Percentiles rank a stretch among this genome's conserved stretches.
Evolutionary conservation across 305 asterid genomes (phyloP).

Genomic region (Fraxinus sp.): DNA sequence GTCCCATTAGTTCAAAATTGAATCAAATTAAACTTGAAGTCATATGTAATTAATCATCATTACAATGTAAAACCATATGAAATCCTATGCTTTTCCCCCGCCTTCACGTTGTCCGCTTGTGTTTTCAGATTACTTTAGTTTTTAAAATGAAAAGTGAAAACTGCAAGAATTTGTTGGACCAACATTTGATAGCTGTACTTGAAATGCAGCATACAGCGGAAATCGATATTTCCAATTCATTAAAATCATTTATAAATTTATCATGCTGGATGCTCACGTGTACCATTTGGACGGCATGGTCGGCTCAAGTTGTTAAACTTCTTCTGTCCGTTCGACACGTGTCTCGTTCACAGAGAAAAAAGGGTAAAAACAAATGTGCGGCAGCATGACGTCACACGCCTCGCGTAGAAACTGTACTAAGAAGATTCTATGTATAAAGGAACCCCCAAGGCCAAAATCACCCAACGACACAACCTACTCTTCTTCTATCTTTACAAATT

Average conservation of each 20-base stretch:
- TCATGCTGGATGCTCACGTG: constrained; percentile 20
- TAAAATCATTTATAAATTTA: neutral
- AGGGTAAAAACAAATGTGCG: neutral
- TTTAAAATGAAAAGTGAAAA: neutral
- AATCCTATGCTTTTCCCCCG: neutral
- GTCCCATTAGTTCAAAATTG: neutral
- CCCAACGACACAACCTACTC: neutral
- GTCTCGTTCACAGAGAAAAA: constrained; percentile 23
- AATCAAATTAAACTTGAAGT: neutral
- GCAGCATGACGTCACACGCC: neutral
- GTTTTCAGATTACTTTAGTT: neutral
- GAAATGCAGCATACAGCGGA: neutral
- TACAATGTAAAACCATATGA: neutral
- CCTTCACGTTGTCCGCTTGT: neutral
- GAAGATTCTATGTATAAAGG: constrained; percentile 29
- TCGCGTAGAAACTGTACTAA: neutral
- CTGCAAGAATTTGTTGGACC: neutral
- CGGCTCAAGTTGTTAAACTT: constrained; percentile 32
- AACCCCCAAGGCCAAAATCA: neutral
- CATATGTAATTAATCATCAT: neutral
- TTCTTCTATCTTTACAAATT: neutral
- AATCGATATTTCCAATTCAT: neutral
- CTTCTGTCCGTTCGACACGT: constrained; percentile 46
- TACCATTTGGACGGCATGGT: constrained; percentile 38
- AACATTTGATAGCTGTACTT: neutral